These are phyloP conservation scores for Neopestalotiopsis rosae DNA, from an alignment of 2,329 filamentous ascomycete genomes.

Conservation along the genomic window DNA sequence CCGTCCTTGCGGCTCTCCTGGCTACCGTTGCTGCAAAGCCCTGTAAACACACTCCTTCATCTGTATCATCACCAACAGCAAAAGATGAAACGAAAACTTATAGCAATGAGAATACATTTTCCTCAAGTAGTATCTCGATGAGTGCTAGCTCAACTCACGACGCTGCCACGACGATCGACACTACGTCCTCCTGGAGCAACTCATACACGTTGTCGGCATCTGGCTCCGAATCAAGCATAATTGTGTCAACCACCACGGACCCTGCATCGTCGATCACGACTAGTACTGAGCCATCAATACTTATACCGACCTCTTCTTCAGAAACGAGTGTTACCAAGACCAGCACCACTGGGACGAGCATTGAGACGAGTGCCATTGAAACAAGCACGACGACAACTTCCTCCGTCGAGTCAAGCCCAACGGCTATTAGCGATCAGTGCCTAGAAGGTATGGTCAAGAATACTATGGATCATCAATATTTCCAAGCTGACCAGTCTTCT, in stretches of 20 bases:
- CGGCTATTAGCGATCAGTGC: not conserved
- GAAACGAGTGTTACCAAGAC: not conserved
- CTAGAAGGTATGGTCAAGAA: not conserved
- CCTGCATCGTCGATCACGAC: not conserved
- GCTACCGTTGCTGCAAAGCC: slow-evolving; percentile 1
- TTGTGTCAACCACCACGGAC: not conserved
- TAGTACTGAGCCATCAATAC: not conserved
- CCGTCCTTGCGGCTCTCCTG: not conserved
- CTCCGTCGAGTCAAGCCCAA: not conserved
- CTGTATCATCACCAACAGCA: not conserved
- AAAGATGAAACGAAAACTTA: not conserved
- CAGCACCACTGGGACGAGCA: not conserved
- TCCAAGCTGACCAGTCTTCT: not conserved
- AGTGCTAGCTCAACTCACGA: not conserved
- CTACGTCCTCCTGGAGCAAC: not conserved
- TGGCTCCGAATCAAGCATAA: not conserved
- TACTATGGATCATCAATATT: not conserved
- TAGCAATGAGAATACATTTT: not conserved
- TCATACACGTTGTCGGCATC: not conserved
- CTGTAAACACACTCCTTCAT: not conserved
- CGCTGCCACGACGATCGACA: not conserved
- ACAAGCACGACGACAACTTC: not conserved
- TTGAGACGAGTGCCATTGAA: not conserved
- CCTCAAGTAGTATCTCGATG: not conserved
- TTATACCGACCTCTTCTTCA: not conserved